Base-by-base conservation (phyloP, 2,329 filamentous ascomycete genomes). In the Hortaea sp. region DNA sequence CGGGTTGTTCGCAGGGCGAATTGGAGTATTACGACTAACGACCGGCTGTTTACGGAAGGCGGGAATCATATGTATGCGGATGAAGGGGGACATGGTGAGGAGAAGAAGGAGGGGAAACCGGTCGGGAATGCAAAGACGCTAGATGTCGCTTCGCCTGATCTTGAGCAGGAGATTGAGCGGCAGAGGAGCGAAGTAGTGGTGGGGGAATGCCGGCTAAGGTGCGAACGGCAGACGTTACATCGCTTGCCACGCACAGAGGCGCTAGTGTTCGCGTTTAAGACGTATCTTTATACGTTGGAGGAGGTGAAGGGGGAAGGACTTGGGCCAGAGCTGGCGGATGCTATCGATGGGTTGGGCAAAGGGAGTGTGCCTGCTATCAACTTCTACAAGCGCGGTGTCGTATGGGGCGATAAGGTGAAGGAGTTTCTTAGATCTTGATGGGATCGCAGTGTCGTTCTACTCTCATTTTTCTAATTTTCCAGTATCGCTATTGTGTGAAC, bases 211-310 rank as follows among this genome's bases (percentile, higher is more conserved):
- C 54, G 65, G 28, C 45, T 83, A 20, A 66, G 79, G 4, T 76
- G 70, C 51, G 79, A 84, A 61, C 65, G 77, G 30, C 79, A 83
- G 66, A 79, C 76, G 1, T 60, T 84, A 31, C 77, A 81, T 63
- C 69, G 79, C 1, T 59, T 83, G 28, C 77, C 77, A 4, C 52
- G 63, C 41, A 74, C 69, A 0, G 66, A 68, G 44, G 77, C 76
- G 6, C 42, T 82, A 13, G 69, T 81, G 0, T 83, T 83, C 63
- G 70, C 68, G 0, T 77, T 82, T 59, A 79, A 81, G 61, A 82
- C 79, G 11, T 82, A 81, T 60, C 64, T 71, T 47, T 81, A 82
- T 60, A 69, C 70, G 1, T 59, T 83, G 6, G 53, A 54, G 35
- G 68, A 77, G 43, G 63, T 83, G 40, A 78, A 76, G 55, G 69